A percentile compares a stretch with the other conserved stretches of the same genome.
These are phyloP conservation scores for Alternaria sp. DNA, from an alignment of 2,329 filamentous ascomycete genomes.

Conservation along the genomic window DNA sequence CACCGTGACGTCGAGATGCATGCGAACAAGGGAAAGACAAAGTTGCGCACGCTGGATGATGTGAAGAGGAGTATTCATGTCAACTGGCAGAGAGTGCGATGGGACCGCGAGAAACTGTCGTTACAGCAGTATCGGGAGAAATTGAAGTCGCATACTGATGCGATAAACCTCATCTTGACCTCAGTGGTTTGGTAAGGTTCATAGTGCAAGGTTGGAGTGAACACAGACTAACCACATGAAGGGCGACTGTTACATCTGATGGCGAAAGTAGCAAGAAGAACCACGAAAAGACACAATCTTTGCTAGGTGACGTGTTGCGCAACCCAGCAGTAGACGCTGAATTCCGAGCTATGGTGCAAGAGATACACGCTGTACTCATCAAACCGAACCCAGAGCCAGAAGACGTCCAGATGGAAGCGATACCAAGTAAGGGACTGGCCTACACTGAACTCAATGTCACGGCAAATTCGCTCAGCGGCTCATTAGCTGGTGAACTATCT, in stretches of 20 bases:
- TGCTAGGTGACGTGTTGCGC: background rate
- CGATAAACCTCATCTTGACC: background rate
- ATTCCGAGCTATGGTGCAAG: background rate
- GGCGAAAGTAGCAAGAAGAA: background rate
- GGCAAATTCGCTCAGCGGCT: background rate
- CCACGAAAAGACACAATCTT: background rate
- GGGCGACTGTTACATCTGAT: too few species aligned
- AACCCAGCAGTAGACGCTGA: background rate
- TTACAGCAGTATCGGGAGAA: background rate
- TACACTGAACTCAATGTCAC: background rate
- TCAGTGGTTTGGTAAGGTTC: background rate
- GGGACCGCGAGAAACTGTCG: background rate
- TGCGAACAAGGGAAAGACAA: too few species aligned
- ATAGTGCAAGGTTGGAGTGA: too few species aligned
- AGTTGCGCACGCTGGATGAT: background rate
- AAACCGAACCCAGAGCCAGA: background rate
- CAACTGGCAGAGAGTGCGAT: background rate
- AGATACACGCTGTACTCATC: background rate
- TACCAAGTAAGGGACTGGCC: rapidly evolving
- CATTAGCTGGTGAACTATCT: too few species aligned
- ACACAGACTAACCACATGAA: too few species aligned
- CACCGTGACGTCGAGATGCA: too few species aligned
- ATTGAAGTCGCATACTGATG: background rate
- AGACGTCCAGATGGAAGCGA: background rate
- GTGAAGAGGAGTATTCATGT: background rate